Percentiles rank a stretch among this genome's conserved stretches.
Conservation (phyloP, 352 stramenopile species). For the Globisporangium spiculum region DNA sequence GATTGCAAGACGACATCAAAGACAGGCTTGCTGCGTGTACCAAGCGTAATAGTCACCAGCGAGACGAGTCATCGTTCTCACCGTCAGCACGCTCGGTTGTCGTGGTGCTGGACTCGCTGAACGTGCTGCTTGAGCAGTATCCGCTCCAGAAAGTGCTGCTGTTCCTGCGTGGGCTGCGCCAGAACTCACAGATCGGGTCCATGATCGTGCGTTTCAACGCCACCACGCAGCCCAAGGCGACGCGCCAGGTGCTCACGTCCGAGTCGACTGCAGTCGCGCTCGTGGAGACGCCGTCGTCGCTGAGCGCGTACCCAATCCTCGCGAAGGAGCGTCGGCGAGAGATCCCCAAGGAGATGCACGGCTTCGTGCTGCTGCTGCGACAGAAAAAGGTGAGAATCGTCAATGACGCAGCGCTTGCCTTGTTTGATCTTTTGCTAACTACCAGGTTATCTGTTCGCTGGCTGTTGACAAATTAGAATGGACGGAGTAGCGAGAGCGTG, state of each 20-base stretch:
- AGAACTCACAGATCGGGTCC: conserved; percentile 32
- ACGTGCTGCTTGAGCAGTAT: conserved; percentile 51
- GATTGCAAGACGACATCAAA: conserved; percentile 31
- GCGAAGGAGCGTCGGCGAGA: conserved; percentile 56
- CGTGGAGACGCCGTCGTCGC: conserved; percentile 56
- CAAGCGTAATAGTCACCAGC: not conserved
- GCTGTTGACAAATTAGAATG: conserved; percentile 36
- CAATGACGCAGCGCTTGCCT: not conserved
- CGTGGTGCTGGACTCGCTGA: conserved; percentile 65
- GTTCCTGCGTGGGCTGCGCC: conserved; percentile 39
- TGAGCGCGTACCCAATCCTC: conserved; percentile 53
- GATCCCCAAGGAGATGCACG: conserved; percentile 59
- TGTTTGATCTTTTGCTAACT: not conserved
- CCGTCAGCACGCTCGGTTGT: conserved; percentile 34
- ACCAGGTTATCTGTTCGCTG: not conserved
- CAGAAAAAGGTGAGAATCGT: conserved; percentile 52
- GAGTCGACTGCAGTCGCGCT: conserved; percentile 47
- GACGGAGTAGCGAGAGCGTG: conserved; percentile 56
- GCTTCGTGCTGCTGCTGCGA: conserved; percentile 51
- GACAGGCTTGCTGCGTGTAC: conserved; percentile 14
- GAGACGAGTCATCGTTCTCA: not conserved
- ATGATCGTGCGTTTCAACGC: conserved; percentile 51
- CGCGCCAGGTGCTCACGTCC: conserved; percentile 27
- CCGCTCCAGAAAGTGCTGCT: conserved; percentile 39
- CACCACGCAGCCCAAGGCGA: conserved; percentile 19